Base-by-base conservation (phyloP, 768 basidiomycete genomes). In the Mycena filopes region DNA sequence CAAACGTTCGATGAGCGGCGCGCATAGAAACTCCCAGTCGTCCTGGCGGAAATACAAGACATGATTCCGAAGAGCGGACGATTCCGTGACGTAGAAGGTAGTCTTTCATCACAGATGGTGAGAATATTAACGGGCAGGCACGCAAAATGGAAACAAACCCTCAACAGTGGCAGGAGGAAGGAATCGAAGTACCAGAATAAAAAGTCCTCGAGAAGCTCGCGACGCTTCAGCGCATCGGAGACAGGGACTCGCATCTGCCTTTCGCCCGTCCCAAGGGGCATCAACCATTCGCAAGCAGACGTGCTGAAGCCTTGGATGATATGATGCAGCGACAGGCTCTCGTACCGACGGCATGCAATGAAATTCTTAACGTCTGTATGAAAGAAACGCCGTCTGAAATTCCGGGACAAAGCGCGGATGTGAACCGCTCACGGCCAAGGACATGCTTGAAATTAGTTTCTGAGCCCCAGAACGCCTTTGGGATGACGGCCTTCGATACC, bases 161-260 rank as follows among this genome's bases (percentile, higher is more conserved):
- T 91, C 36, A 99, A 75, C 6, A 99, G 79, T 0, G 92, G 87
- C 5, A 92, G 75, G 9, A 99, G 76, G 74, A 96, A 95, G 0
- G 88, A 90, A 72, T 96, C 92, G 62, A 98, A 94, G 69, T 95
- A 90, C 98, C 98, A 99, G 73, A 89, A 92, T n/a, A 98, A 60
- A 72, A 97, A 94, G 54, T 98, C 94, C 73, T 94, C 89, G 0
- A 96, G 72, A 16, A 99, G 76, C 72, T 95, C 89, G n/a, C 87
- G 82, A 20, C 94, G 85, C 75, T 95, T 98, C 33, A 87, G 69
- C 2, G 87, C 78, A 70, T 98, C 96, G 0, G 87, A 86, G 4
- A 87, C 85, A 9, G 87, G 79, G 0, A 88, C 84, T 51, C 89
- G 81, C 3, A 74, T 70, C 65, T 90, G 84, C 36, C 53, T 67